Percentiles rank a stretch among this genome's conserved stretches.
phyloP scores from a whole-genome alignment of 2,329 filamentous ascomycete genomes.

The Salinomyces thailandicus region DNA sequence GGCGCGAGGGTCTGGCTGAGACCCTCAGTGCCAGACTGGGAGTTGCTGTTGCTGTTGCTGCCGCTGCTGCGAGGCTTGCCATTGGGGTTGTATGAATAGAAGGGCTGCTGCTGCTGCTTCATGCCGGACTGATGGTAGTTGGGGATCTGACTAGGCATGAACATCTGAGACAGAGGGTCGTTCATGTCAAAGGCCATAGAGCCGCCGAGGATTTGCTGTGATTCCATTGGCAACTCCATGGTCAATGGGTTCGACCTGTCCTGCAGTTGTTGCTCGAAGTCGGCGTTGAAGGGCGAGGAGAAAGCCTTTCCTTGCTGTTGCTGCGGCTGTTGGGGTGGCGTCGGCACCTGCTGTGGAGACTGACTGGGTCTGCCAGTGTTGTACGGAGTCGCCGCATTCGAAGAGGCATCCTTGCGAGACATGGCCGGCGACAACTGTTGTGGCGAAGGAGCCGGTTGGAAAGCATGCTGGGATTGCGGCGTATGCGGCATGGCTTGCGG shows the following conservation, averaged over 20 bases:
- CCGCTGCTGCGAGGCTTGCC: conserved; percentile 22
- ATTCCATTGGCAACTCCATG: conserved; percentile 41
- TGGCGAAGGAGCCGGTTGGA: conserved; percentile 14
- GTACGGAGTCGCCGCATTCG: conserved; percentile 11
- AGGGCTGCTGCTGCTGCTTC: conserved; percentile 28
- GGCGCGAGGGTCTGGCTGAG: conserved; percentile 34
- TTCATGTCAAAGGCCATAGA: conserved; percentile 1
- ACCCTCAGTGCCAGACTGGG: conserved; percentile 21
- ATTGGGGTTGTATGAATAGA: conserved; percentile 39
- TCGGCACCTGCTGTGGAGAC: conserved; percentile 15
- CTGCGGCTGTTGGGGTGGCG: conserved; percentile 17
- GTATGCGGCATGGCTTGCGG: conserved; percentile 7
- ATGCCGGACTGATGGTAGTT: conserved; percentile 32
- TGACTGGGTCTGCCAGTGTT: conserved; percentile 5
- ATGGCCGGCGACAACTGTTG: conserved; percentile 11
- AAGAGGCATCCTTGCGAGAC: conserved; percentile 16
- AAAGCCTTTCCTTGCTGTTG: neutral
- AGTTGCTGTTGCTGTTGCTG: conserved; percentile 16
- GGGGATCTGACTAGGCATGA: conserved; percentile 22
- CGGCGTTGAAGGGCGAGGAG: conserved; percentile 6
- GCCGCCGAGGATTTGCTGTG: conserved; percentile 39
- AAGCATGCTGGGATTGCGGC: conserved; percentile 9
- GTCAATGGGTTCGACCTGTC: conserved; percentile 33
- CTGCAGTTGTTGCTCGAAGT: conserved; percentile 6
- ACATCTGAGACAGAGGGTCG: conserved; percentile 16